Conservation (phyloP, 208 protist species). For the Leishmania gerbilli region DNA sequence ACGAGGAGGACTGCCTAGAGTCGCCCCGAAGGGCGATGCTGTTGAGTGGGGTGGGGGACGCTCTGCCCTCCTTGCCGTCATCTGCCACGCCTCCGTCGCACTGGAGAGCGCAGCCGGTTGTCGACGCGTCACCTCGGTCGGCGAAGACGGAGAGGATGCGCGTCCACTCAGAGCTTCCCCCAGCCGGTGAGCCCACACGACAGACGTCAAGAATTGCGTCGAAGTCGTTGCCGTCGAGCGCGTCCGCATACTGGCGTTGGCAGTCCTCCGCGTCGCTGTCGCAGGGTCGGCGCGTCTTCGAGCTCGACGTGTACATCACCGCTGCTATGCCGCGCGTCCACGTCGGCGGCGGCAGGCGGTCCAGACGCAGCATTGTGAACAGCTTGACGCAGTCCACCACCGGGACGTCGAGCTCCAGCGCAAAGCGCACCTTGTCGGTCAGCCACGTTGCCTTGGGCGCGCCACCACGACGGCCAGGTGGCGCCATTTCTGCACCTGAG, state of each 20-base stretch:
- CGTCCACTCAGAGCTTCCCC: constrained; percentile 11
- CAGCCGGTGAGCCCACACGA: constrained; percentile 15
- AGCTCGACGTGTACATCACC: background rate
- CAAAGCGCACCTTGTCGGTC: constrained; percentile 66
- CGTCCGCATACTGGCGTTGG: background rate
- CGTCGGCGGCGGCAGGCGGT: constrained; percentile 23
- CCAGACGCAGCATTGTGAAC: constrained; percentile 42
- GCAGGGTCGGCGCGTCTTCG: background rate
- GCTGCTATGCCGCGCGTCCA: background rate
- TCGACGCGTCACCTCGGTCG: background rate
- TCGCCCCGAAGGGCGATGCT: background rate
- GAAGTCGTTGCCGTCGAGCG: constrained; percentile 35
- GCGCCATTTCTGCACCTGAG: background rate
- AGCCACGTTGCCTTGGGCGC: constrained; percentile 10
- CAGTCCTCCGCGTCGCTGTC: background rate
- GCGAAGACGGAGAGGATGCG: background rate
- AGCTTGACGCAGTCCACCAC: constrained; percentile 65
- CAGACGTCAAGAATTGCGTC: constrained; percentile 42
- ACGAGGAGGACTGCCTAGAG: constrained; percentile 2
- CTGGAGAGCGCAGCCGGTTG: constrained; percentile 1
- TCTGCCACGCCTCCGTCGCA: constrained; percentile 3
- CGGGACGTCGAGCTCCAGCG: constrained; percentile 65
- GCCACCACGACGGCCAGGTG: background rate
- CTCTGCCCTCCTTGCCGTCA: background rate
- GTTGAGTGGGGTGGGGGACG: background rate